A percentile compares a stretch with the other conserved stretches of the same genome.
Evolutionary conservation across 2,329 filamentous ascomycete species (phyloP).

Genomic region (Xylariaceae sp.): DNA sequence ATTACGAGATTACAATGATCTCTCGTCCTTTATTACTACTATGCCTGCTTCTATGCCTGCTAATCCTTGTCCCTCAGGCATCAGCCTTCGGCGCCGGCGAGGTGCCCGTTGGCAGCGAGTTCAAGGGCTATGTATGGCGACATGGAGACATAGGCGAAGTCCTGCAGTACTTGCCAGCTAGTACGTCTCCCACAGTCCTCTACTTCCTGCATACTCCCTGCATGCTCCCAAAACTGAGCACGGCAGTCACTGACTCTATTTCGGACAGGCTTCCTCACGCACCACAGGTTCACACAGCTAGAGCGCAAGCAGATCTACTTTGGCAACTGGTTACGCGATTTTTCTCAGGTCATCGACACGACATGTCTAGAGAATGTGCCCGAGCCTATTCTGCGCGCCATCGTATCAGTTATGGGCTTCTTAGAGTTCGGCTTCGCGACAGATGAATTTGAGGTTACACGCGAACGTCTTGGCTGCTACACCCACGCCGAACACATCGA

Average conservation of each 20-base stretch:
- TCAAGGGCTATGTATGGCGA: slow-evolving; percentile 51
- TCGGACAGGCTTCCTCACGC: slow-evolving; percentile 48
- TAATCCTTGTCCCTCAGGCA: slow-evolving; percentile 41
- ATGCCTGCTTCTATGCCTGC: slow-evolving; percentile 43
- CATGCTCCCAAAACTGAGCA: too few relatives aligned
- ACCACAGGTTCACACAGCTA: slow-evolving; percentile 48
- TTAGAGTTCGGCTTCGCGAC: slow-evolving; percentile 64
- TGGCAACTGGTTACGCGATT: slow-evolving; percentile 56
- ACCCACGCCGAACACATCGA: slow-evolving; percentile 62
- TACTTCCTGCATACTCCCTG: too few relatives aligned
- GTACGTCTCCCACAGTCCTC: too few relatives aligned
- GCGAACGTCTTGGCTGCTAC: slow-evolving; percentile 56
- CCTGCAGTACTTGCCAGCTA: slow-evolving; percentile 45
- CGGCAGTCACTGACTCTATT: too few relatives aligned
- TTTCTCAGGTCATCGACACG: slow-evolving; percentile 61
- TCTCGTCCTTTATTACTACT: slow-evolving; percentile 17
- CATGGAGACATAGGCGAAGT: slow-evolving; percentile 50
- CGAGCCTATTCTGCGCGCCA: slow-evolving; percentile 59
- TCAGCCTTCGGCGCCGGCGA: slow-evolving; percentile 49
- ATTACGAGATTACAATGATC: slow-evolving; percentile 11
- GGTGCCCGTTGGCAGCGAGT: slow-evolving; percentile 46
- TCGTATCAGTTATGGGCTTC: slow-evolving; percentile 62
- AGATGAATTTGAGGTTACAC: slow-evolving; percentile 62
- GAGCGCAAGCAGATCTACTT: slow-evolving; percentile 51
- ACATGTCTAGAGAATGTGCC: slow-evolving; percentile 60